Base-by-base conservation (phyloP, 2,329 filamentous ascomycete species). In the Allantophomopsis cytisporea region DNA sequence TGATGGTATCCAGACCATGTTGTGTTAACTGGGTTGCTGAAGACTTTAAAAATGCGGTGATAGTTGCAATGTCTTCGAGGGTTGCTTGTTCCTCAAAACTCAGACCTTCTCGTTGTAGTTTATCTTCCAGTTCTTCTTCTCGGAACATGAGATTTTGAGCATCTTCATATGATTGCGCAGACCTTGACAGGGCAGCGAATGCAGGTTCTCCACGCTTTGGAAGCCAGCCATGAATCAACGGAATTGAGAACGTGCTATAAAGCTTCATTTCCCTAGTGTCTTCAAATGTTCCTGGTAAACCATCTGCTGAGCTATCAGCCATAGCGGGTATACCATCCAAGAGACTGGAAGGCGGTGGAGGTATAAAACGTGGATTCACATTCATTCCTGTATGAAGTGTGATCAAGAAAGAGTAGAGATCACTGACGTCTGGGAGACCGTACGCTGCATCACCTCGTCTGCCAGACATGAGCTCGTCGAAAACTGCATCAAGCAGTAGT, bases 301-400 rank as follows among this genome's bases (percentile, higher is more conserved):
- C 45, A 7, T 63, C 60, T 21, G 60, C 63, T 0, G 69, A 70
- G 3, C 63, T 73, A 38, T 61, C 66, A 50, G 33, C 55, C 23
- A 8, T 28, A 12, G 23, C 23, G 10, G 23, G 23, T 10, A 28
- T 28, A 36, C 57, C 54, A 13, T 49, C 49, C 3, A 43, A 16
- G 13, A 42, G 37, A 20, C 43, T 49, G 2, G 41, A 41, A 12
- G 70, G 64, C 7, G 61, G 54, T 0, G 65, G 69, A 2, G 84
- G 71, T 7, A 93, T 70, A 46, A 94, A 91, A 15, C 83, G 76
- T 2, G 91, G 91, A 47, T 98, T 98, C 41, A 96, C 89, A 52
- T 96, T 98, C 84, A 98, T 94, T 31, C 91, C 91, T 0, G 88
- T 96, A 50, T 95, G 86, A 2, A 98, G 64, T 35, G 85, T 83